Evolutionary conservation across 1,284 basidiomycete species (phyloP), one percentile per base, ranked within the genome.

Genomic region (Phellopilus nigrolimitatus): DNA sequence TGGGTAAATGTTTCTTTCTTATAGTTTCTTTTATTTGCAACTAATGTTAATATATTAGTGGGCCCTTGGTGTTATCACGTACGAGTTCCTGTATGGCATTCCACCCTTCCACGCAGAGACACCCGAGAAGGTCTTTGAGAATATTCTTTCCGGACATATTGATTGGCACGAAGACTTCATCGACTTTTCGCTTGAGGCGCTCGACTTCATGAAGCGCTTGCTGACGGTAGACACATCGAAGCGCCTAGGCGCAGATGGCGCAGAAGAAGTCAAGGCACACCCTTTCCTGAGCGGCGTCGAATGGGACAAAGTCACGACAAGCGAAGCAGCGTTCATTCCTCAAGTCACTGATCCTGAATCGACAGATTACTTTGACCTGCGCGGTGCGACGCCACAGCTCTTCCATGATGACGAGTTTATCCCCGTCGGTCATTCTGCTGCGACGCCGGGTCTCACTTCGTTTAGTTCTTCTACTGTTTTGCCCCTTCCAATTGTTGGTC

Each of bases 101-200:
- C 97, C 97, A 27, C 97, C 97, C 0, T 99, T 99, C 80, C 94
- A 99, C 62, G 95, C 91, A 42, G 92, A 97, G 55, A 90, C 90
- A 7, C 95, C 95, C 0, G 93, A 97, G 66, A 92, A 91, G 70
- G 95, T 99, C 3, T 99, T 99, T 63, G 95, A 98, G 71, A 99
- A 98, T 66, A 97, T 99, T 62, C 77, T 99, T 13, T 97, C 95
- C n/a, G 86, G 95, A 10, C 84, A 90, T 36, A 83, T 99, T 63
- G 86, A 95, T 57, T 99, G 95, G 95, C 89, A 95, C 61, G 91
- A 95, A 60, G 94, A 97, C 43, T 88, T 81, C 72, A 73, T 95
- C 25, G 93, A 97, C 52, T 81, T 91, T 57, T 91, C 92, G 5
- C 77, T 80, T 1, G 91, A 95, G 62, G 91, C 91, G 13, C 82